A percentile compares a stretch with the other conserved stretches of the same genome.
phyloP scores from a whole-genome alignment of 306 rosid species.

The Medicago truncatula region MtrunA17r5.0-ANR NC_053042.1:18929001-18929500 shows the following conservation, averaged over 20 bases:
- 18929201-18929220: no score
- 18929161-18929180: not conserved
- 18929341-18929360: no score
- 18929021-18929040: not conserved
- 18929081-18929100: not conserved
- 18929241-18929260: no score
- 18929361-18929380: not conserved
- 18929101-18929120: not conserved
- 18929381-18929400: not conserved
- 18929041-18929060: constrained; percentile 11
- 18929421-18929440: not conserved
- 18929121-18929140: not conserved
- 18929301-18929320: no score
- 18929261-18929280: no score
- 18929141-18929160: constrained; percentile 1
- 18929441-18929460: not conserved
- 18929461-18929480: not conserved
- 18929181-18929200: not conserved
- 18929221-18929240: no score
- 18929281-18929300: no score
- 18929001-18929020: not conserved
- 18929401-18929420: not conserved
- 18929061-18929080: constrained; percentile 14
- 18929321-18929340: no score
- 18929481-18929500: no score